phyloP scores from a whole-genome alignment of 2,329 filamentous ascomycete species.

The Fusarium annulatum region DNA sequence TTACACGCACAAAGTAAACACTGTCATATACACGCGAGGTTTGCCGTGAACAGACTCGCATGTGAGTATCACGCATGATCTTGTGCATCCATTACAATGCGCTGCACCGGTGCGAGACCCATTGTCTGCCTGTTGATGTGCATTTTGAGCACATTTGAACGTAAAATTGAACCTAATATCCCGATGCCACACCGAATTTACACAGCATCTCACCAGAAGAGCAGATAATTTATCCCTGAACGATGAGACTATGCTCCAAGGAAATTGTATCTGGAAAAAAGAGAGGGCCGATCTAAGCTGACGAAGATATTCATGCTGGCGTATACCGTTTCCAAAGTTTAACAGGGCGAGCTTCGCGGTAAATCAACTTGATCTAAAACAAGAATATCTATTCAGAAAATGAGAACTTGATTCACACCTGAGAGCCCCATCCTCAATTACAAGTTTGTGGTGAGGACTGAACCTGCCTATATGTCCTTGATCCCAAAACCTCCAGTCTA shows the following conservation, averaged over 20 bases:
- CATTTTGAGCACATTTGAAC: background rate
- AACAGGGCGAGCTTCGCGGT: background rate
- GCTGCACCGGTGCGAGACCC: background rate
- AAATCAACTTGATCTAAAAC: background rate
- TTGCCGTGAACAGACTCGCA: background rate
- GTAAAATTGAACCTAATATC: too few species aligned
- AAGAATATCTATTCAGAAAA: conserved; percentile 2
- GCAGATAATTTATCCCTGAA: background rate
- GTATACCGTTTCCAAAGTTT: background rate
- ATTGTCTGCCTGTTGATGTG: background rate
- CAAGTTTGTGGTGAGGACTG: conserved; percentile 16
- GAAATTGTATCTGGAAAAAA: background rate
- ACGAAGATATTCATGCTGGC: background rate
- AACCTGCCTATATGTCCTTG: conserved; percentile 24
- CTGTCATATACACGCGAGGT: background rate
- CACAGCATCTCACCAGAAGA: background rate
- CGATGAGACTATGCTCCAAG: background rate
- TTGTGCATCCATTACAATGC: background rate
- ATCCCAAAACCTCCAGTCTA: conserved; percentile 20
- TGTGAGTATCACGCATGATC: background rate
- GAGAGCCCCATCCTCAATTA: conserved; percentile 1
- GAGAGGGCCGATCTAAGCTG: background rate
- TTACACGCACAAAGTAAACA: background rate
- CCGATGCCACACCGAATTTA: too few species aligned
- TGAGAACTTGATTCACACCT: background rate